phyloP scores from a whole-genome alignment of 2,329 filamentous ascomycete genomes.

The Blastomyces parvus region DNA sequence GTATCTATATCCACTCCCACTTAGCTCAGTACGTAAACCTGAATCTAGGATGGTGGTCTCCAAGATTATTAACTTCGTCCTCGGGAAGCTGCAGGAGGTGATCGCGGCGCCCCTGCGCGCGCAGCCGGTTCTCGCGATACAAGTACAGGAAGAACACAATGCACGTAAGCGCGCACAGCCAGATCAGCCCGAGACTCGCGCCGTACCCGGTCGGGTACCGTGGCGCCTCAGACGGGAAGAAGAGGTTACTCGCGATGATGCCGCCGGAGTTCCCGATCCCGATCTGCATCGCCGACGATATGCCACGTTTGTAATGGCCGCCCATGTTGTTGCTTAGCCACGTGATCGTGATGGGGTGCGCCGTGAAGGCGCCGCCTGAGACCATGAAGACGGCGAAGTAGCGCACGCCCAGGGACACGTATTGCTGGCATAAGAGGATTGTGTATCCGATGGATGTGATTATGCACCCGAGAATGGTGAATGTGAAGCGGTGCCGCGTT shows the following conservation, averaged over 20 bases:
- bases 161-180: conserved; percentile 27
- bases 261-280: conserved; percentile 29
- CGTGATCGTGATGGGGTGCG: conserved; percentile 46
- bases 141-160: conserved; percentile 26
- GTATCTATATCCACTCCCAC: background rate
- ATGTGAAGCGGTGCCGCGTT: conserved; percentile 44
- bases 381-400: conserved; percentile 50
- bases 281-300: conserved; percentile 46
- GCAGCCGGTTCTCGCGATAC: conserved; percentile 29
- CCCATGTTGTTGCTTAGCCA: conserved; percentile 51
- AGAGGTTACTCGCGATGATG: conserved; percentile 29
- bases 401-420: conserved; percentile 40
- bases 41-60: conserved; percentile 34
- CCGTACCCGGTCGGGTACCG: conserved; percentile 36
- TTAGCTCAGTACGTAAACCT: conserved; percentile 26
- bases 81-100: conserved; percentile 25
- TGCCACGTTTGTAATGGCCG: conserved; percentile 49
- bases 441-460: conserved; percentile 48
- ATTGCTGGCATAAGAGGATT: conserved; percentile 43
- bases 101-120: conserved; percentile 29
- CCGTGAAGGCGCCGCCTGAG: conserved; percentile 45
- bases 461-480: conserved; percentile 43
- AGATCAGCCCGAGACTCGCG: conserved; percentile 26
- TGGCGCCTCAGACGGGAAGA: conserved; percentile 23
- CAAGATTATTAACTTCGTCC: conserved; percentile 32